Evolutionary conservation across 768 basidiomycete species (phyloP), one percentile per base, ranked within the genome.

Genomic region (Podaxis pistillaris): DNA sequence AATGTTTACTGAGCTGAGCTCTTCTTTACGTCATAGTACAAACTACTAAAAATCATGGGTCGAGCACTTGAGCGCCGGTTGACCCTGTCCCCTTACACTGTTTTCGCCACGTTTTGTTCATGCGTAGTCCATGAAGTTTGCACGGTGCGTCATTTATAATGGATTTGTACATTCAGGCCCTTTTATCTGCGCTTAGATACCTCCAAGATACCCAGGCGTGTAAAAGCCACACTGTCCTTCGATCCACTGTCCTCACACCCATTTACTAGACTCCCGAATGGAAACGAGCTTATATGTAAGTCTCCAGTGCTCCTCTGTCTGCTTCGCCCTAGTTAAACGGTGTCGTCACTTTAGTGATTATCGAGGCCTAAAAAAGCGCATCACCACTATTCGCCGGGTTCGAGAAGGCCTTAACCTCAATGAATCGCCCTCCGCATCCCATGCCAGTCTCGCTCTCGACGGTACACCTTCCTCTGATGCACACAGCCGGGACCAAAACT

Each of bases 151-250:
- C 19, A 8, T 47, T 22, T 52, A 47, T 51, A 13, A 28, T 54
- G 6, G 19, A 30, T 62, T n/a, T 41, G 50, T 50, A 51, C 37
- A 50, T 19, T 58, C 4, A 33, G 56, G 58, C 37, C 46, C 30
- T 36, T 37, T 24, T 62, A 40, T 38, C 13, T 53, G 56, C 56
- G 37, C 15, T 12, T 46, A 90, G 89, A 65, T 86, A 89, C 71
- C 76, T 91, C n/a, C 77, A 84, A 66, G 88, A 91, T 68, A 86
- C 84, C 1, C 87, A 88, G 79, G 89, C 84, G 11, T 6, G 58
- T 40, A 13, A 15, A 41, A 26, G 26, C 13, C n/a, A 11, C 13
- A 24, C 57, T 33, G 15, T 47, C 26, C 11, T 54, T 36, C n/a
- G 58, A 12, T 40, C 36, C 26, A 41, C 30, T 41, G 38, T 33